Evolutionary conservation across 148 eudicot species (phyloP).

Genomic region (Cornus kousa): DNA sequence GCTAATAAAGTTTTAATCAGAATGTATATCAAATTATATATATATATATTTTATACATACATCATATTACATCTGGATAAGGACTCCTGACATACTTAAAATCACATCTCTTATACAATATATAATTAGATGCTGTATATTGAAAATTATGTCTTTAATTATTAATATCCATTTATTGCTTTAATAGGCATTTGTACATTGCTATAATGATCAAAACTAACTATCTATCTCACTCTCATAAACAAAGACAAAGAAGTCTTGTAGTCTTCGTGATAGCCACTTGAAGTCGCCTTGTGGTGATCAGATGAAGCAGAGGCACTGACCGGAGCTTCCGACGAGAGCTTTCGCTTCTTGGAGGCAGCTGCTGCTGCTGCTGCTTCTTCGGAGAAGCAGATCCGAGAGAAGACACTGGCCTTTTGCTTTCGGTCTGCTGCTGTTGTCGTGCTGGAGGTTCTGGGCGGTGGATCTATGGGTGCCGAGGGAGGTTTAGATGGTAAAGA

Average conservation of each 20-base stretch:
- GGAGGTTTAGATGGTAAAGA: constrained; percentile 27
- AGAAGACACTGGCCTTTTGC: constrained; percentile 65
- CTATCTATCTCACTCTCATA: neutral
- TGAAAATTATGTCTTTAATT: no score
- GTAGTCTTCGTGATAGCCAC: constrained; percentile 9
- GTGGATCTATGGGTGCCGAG: constrained; percentile 11
- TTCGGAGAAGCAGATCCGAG: constrained; percentile 64
- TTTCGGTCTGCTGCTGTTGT: constrained; percentile 34
- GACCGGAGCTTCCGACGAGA: constrained; percentile 12
- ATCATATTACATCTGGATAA: no score
- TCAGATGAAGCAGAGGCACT: neutral
- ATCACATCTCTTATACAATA: no score
- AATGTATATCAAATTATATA: no score
- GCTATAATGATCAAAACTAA: no score
- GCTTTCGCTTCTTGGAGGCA: constrained; percentile 43
- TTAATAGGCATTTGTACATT: no score
- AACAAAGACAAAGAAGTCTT: constrained; percentile 5
- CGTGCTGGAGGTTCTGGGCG: neutral
- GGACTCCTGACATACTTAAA: no score
- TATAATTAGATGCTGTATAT: no score
- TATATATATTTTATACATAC: no score
- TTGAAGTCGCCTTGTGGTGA: neutral
- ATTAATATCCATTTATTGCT: no score
- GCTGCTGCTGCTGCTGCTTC: constrained; percentile 26
- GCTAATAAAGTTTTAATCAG: no score